Evolutionary conservation across 805 yeast species (phyloP).

Genomic region (Cyberlindnera xylosilytica): DNA sequence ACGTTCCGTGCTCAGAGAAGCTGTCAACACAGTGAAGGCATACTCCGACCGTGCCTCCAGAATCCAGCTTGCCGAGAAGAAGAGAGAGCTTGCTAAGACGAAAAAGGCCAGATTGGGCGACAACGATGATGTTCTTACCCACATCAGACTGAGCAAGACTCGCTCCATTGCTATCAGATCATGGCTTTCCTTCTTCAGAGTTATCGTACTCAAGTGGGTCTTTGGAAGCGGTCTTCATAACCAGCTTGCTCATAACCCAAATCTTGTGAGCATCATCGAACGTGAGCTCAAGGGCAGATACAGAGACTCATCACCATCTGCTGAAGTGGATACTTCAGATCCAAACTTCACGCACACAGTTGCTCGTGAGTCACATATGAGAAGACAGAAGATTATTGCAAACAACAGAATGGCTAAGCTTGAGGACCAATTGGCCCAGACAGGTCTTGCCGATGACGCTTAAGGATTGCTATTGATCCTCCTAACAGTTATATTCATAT

Average conservation of each 20-base stretch:
- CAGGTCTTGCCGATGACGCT: conserved; percentile 18
- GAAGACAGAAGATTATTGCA: conserved; percentile 24
- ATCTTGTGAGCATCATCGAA: conserved; percentile 19
- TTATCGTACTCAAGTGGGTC: conserved; percentile 26
- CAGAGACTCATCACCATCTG: conserved; percentile 10
- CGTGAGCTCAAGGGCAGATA: conserved; percentile 17
- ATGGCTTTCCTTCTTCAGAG: conserved; percentile 29
- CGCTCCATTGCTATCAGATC: conserved; percentile 28
- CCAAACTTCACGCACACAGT: conserved; percentile 11
- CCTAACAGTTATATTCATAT: background rate
- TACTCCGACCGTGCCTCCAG: conserved; percentile 35
- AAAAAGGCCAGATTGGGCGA: conserved; percentile 9
- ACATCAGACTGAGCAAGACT: conserved; percentile 26
- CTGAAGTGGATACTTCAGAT: conserved; percentile 13
- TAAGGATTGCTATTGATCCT: background rate
- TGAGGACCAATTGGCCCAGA: conserved; percentile 18
- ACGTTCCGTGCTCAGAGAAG: conserved; percentile 59
- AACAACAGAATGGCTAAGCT: conserved; percentile 23
- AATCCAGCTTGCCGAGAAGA: conserved; percentile 21
- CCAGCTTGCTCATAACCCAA: conserved; percentile 25
- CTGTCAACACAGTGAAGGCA: conserved; percentile 43
- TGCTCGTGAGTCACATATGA: conserved; percentile 13
- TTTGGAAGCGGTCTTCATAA: conserved; percentile 25
- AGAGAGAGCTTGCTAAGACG: conserved; percentile 21
- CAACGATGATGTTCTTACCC: conserved; percentile 21